phyloP scores from a whole-genome alignment of 192 early-diverging fungal species.

The Backusella tarrabulga region DNA sequence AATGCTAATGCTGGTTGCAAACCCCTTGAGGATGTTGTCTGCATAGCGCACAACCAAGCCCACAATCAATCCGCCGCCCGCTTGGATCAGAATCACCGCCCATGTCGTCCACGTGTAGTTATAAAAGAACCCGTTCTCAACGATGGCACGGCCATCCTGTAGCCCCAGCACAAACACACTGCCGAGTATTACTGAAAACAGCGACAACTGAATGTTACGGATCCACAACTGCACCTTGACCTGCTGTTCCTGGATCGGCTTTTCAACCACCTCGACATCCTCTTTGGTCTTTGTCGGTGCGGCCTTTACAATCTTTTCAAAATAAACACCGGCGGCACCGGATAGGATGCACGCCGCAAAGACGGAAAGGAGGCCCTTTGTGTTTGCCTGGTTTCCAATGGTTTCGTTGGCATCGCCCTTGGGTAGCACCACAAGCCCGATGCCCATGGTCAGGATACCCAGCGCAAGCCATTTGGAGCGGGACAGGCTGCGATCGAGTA shows the following conservation, averaged over 20 bases:
- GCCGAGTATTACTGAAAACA: slow-evolving; percentile 77
- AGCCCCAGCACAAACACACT: slow-evolving; percentile 74
- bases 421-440: slow-evolving; percentile 83
- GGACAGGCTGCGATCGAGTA: slow-evolving; percentile 69
- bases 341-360: slow-evolving; percentile 82
- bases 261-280: neutral
- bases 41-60: slow-evolving; percentile 95
- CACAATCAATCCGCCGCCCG: slow-evolving; percentile 89
- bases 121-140: slow-evolving; percentile 81
- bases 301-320: slow-evolving; percentile 94
- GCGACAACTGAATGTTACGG: slow-evolving; percentile 86
- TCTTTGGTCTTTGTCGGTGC: neutral
- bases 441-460: slow-evolving; percentile 77
- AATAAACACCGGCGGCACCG: slow-evolving; percentile 94
- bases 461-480: slow-evolving; percentile 78
- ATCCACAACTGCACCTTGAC: slow-evolving; percentile 74
- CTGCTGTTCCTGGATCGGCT: neutral
- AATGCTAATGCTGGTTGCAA: slow-evolving; percentile 95
- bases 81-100: slow-evolving; percentile 80
- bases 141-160: slow-evolving; percentile 71
- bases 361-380: slow-evolving; percentile 80
- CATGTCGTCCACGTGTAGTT: slow-evolving; percentile 84
- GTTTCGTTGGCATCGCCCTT: slow-evolving; percentile 22
- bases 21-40: slow-evolving; percentile 97
- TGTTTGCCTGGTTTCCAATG: slow-evolving; percentile 40